Evolutionary conservation across 1,284 basidiomycete genomes (phyloP).

Genomic region (Boletellus sp.): DNA sequence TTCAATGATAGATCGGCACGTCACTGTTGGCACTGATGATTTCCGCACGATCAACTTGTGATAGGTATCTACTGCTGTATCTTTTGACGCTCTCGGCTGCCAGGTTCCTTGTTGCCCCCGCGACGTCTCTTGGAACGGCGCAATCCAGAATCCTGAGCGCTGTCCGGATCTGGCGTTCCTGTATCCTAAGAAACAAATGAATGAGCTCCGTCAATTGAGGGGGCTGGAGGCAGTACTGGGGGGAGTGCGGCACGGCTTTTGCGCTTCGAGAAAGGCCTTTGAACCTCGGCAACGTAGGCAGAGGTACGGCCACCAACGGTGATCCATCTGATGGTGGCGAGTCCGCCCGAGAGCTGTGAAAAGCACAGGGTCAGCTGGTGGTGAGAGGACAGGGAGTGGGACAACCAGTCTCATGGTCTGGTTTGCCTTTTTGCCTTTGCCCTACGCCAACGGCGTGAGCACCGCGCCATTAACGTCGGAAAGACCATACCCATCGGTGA

Average conservation of each 20-base stretch:
- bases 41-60: not conserved
- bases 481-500: slow-evolving; percentile 58
- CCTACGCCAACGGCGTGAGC: slow-evolving; percentile 39
- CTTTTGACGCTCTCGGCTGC: not conserved
- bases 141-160: not conserved
- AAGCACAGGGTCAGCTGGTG: slow-evolving; percentile 4
- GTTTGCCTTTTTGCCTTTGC: slow-evolving; percentile 66
- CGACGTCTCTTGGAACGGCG: slow-evolving; percentile 12
- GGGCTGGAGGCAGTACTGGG: slow-evolving; percentile 6
- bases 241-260: slow-evolving; percentile 1
- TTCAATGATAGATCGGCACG: too few relatives aligned
- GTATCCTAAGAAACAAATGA: not conserved
- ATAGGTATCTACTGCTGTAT: not conserved
- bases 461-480: not conserved
- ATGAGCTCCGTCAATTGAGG: not conserved
- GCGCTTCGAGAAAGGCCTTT: slow-evolving; percentile 38
- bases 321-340: slow-evolving; percentile 73
- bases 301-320: slow-evolving; percentile 82
- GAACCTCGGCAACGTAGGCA: slow-evolving; percentile 69
- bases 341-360: slow-evolving; percentile 61
- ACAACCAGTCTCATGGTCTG: slow-evolving; percentile 53
- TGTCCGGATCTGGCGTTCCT: not conserved
- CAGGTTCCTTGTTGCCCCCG: not conserved
- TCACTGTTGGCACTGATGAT: not conserved
- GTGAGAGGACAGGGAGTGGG: slow-evolving; percentile 1